Evolutionary conservation across 2,329 filamentous ascomycete species (phyloP), one percentile per base, ranked within the genome.

Genomic region (Sporothrix luriei): DNA sequence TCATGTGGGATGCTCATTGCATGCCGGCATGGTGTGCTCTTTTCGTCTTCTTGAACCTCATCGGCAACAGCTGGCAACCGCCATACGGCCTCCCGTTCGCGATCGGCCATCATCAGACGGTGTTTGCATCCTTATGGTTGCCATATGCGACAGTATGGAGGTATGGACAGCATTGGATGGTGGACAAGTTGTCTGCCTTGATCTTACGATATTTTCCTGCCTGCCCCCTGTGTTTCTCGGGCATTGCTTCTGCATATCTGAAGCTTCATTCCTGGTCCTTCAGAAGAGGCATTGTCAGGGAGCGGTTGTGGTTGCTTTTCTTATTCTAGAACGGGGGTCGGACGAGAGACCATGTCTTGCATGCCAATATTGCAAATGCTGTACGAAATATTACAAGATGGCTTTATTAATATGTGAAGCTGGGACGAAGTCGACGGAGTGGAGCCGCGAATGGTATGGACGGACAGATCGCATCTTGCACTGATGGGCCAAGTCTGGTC

Each of bases 1-100:
- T 33, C 19, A n/a, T 69, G 49, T 46, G 19, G 55, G 68, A 57
- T 57, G 49, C 61, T 69, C 68, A 69, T 69, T 69, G 59, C 51
- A 24, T 38, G 38, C 43, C 62, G 49, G 57, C 68, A 69, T 69
- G 59, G 68, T 66, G 68, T 65, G 59, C 51, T 65, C 38, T 46
- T 46, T 55, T 33, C 21, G 33, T n/a, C 33, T 10, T 33, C 26
- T 16, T 40, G 4, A 33, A 6, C 6, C 9, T 19, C n/a, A 10
- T 55, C 21, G 38, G 61, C 21, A 43, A 29, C 10, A 64, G 43
- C 61, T 46, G 24, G n/a, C 21, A 14, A 64, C 61, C 49, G 61
- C 61, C 61, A 16, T 64, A 38, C 40, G 61, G 11, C 16, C 4
- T 16, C 10, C 61, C 43, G 61, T 33, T 1, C 59, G n/a, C 46